Base-by-base conservation (phyloP, 148 eudicot species). In the Fagopyrum tataricum region DNA sequence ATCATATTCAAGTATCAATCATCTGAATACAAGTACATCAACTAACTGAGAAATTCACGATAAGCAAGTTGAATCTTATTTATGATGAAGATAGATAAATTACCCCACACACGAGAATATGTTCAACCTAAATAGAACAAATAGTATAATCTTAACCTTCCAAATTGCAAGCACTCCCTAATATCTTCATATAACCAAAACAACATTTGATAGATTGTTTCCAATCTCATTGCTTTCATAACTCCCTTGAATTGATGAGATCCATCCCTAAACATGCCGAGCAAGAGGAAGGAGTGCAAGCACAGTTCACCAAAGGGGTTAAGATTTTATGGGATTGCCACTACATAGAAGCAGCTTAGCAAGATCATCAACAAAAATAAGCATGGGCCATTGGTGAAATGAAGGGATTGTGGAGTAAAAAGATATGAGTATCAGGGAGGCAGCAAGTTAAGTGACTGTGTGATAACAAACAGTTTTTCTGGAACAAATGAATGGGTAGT, bases 81-180 rank as follows among this genome's bases (percentile, higher is more conserved):
- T 58, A 11, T 61, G 67, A 21, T 61, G 15, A 61, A 12, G 67
- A 56, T 61, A 3, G 14, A 10, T 31, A 11, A 31, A 31, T 31
- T 26, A 61, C 26, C 67, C 67, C 40, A 61, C 5, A 17, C 13
- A 56, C 62, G 8, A 56, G 37, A 56, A 56, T 21, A 61, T 61
- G 67, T 61, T 61, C 67, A 61, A 41, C 11, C 59, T 24, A 41
- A 61, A 31, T 41, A 14, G 17, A 61, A 31, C 67, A 24, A 61
- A 58, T 14, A n/a, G n/a, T 14, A 24, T 61, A 26, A 11, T 15
- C 67, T 61, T 14, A 61, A 61, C 42, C 42, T 61, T 61, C 37
- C 41, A 61, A n/a, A 24, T 61, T 26, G 67, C 42, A 61, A 31
- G 41, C 67, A 61, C 67, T 61, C 67, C 37, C 62, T 24, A 61